Evolutionary conservation across 768 basidiomycete genomes (phyloP), one percentile per base, ranked within the genome.

Genomic region (Suillus bovinus): DNA sequence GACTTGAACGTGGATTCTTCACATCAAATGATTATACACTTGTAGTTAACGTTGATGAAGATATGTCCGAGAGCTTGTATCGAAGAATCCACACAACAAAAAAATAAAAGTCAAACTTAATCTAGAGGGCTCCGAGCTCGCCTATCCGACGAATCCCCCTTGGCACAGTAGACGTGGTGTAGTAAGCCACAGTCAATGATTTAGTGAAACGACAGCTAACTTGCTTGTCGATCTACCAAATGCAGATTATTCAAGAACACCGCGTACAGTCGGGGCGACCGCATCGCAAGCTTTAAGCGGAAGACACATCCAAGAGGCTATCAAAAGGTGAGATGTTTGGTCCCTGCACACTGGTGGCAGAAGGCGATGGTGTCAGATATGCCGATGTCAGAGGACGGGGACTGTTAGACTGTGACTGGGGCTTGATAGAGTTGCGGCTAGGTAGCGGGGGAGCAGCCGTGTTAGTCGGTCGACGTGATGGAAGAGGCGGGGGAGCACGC

Each of bases 311-410:
- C 34, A 77, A 75, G 42, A 81, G 77, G 67, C 86, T 89, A 66
- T 89, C 87, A 63, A 90, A 90, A 27, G 89, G 87, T 53, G 87
- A 88, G 39, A 77, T 73, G 62, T 85, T 80, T 61, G 81, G 78
- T 17, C 69, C 71, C 59, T 74, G 70, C 38, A 54, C 36, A 58
- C 71, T 71, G 58, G 72, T 78, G 20, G 71, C 60, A 36, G 81
- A 78, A 56, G 82, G 76, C 24, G 76, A 61, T 17, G 78, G 70
- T 4, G 74, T 67, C 55, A 71, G 50, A 55, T 70, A 70, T 41
- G 69, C 62, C 20, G 70, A 68, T 42, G 62, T 58, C 7, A 68
- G 59, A 61, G 69, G 60, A 61, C 44, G 62, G 64, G 50, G 52
- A 67, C 65, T 57, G 69, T 58, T 47, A 63, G 64, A 70, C 52